These are phyloP conservation scores for Penicillium verhagenii DNA, from an alignment of 495 filamentous ascomycete genomes.

Conservation along the genomic window DNA sequence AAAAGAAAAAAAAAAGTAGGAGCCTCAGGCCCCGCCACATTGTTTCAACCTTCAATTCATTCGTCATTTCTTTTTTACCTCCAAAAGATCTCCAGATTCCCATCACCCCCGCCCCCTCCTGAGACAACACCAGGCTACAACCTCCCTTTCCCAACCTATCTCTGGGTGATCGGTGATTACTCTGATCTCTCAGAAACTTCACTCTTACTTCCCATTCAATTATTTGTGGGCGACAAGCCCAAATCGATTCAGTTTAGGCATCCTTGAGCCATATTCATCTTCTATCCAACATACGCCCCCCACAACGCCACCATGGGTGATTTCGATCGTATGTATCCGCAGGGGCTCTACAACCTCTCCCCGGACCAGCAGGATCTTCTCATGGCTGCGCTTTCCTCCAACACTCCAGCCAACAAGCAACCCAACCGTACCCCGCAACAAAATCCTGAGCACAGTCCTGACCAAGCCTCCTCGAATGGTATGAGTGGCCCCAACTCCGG, in stretches of 20 bases:
- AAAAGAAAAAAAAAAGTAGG: constrained; percentile 2
- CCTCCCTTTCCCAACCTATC: background rate
- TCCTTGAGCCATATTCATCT: constrained; percentile 1
- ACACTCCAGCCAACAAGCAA: constrained; percentile 47
- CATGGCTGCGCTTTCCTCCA: constrained; percentile 83
- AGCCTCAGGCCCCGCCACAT: constrained; percentile 19
- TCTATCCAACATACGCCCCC: background rate
- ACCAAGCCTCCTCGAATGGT: constrained; percentile 31
- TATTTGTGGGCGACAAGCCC: constrained; percentile 19
- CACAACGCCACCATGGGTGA: constrained; percentile 30
- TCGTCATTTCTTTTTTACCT: constrained; percentile 11
- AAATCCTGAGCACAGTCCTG: constrained; percentile 34
- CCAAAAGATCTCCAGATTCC: background rate
- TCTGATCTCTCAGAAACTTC: constrained; percentile 5
- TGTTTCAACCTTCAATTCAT: constrained; percentile 4
- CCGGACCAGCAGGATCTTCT: constrained; percentile 85
- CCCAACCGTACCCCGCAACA: constrained; percentile 26
- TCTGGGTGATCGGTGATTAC: background rate
- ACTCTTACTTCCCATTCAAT: background rate
- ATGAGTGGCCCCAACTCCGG: constrained; percentile 50
- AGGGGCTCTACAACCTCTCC: constrained; percentile 63
- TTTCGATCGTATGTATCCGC: constrained; percentile 39
- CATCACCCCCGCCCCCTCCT: background rate
- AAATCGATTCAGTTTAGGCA: constrained; percentile 9
- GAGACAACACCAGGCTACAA: background rate